phyloP scores from a whole-genome alignment of 1,139 yeast genomes.

The Kodamaea anthophila region DNA sequence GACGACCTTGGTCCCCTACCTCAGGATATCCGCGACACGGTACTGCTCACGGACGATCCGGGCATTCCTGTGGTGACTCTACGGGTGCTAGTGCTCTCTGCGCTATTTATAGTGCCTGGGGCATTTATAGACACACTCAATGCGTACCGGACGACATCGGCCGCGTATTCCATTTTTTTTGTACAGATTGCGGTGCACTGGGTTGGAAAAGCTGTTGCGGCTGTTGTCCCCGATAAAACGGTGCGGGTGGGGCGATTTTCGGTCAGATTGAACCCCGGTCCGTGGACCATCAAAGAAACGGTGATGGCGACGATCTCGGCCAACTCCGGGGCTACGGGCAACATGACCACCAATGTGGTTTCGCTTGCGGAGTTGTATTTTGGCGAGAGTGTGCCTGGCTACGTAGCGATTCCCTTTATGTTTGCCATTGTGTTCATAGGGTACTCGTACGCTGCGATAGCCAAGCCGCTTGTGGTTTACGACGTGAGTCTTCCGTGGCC shows the following conservation, averaged over 20 bases:
- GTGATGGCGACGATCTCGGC: constrained; percentile 18
- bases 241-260: constrained; percentile 6
- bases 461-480: constrained; percentile 12
- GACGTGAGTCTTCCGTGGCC: constrained; percentile 16
- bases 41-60: constrained; percentile 15
- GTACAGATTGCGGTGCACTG: constrained; percentile 18
- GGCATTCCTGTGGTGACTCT: constrained; percentile 14
- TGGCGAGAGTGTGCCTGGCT: constrained; percentile 11
- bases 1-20: constrained; percentile 12
- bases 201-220: constrained; percentile 17
- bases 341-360: constrained; percentile 15
- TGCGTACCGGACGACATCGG: constrained; percentile 18
- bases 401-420: constrained; percentile 15
- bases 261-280: constrained; percentile 16
- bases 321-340: constrained; percentile 18
- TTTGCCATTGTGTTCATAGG: constrained; percentile 17
- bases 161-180: constrained; percentile 18
- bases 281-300: constrained; percentile 18
- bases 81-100: constrained; percentile 13
- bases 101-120: constrained; percentile 16
- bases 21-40: constrained; percentile 13
- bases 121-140: constrained; percentile 19
- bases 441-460: constrained; percentile 17
- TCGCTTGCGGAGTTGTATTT: constrained; percentile 15
- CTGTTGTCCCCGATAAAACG: constrained; percentile 9